phyloP scores from a whole-genome alignment of 495 filamentous ascomycete species.

The Aspergillus ellipticus region DNA sequence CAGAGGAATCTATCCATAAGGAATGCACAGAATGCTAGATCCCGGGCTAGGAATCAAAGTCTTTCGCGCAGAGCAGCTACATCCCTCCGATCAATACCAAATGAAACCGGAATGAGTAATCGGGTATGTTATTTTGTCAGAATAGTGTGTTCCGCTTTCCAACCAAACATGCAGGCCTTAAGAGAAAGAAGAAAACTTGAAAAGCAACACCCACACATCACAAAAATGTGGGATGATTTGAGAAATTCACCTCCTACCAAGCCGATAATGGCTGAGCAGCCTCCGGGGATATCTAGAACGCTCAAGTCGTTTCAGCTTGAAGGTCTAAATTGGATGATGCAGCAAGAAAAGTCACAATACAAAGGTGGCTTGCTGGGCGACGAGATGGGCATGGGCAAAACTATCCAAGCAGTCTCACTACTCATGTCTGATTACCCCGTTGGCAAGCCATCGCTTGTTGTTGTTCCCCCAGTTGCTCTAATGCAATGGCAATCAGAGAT shows the following conservation, averaged over 20 bases:
- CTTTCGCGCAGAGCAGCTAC: neutral
- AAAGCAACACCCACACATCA: constrained; percentile 68
- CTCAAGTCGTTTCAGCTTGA: constrained; percentile 92
- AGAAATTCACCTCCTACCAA: constrained; percentile 61
- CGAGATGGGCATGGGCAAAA: constrained; percentile 98
- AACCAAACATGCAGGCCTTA: constrained; percentile 22
- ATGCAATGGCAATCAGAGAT: constrained; percentile 98
- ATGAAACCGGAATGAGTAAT: constrained; percentile 19
- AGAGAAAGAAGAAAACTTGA: constrained; percentile 65
- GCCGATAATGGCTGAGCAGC: constrained; percentile 67
- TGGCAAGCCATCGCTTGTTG: constrained; percentile 74
- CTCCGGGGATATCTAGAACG: constrained; percentile 69
- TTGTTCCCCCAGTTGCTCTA: constrained; percentile 90
- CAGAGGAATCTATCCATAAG: constrained; percentile 2
- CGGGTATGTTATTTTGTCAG: constrained; percentile 28
- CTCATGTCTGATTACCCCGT: constrained; percentile 97
- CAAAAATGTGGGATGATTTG: constrained; percentile 79
- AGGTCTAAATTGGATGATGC: constrained; percentile 89
- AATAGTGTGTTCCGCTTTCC: neutral
- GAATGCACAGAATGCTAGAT: neutral
- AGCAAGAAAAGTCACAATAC: constrained; percentile 80
- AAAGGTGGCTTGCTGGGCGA: constrained; percentile 88
- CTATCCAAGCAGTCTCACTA: constrained; percentile 92
- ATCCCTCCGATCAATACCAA: neutral
- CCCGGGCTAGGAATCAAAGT: neutral